These are phyloP conservation scores for Asterochloris sp. DNA, from an alignment of 139 green algal species.

Conservation along the genomic window DNA sequence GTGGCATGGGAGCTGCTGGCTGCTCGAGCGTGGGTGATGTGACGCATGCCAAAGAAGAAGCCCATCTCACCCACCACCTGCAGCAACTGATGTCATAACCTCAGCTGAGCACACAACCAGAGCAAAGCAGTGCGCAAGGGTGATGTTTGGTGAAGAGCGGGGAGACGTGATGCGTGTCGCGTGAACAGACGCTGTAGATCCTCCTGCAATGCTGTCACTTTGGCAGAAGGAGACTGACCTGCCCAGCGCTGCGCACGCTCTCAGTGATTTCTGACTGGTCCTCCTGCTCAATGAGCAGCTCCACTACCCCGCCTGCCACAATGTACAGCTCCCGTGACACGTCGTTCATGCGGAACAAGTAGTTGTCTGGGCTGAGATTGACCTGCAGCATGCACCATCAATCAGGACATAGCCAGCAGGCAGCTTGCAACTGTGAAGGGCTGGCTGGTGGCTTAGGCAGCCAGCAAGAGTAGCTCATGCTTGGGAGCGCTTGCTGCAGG, in stretches of 20 bases:
- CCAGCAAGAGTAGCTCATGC: too few species aligned
- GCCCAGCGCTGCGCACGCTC: conserved; percentile 11
- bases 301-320: conserved; percentile 17
- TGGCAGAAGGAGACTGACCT: neutral
- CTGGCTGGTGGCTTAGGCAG: too few species aligned
- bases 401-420: neutral
- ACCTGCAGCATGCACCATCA: neutral
- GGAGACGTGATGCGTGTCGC: neutral
- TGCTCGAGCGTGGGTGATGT: conserved; percentile 23
- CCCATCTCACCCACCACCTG: conserved; percentile 21
- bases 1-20: neutral
- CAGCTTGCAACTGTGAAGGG: too few species aligned
- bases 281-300: conserved; percentile 20
- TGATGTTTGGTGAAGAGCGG: neutral
- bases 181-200: neutral
- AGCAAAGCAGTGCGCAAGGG: neutral
- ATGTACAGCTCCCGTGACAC: conserved; percentile 31
- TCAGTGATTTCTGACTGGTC: conserved; percentile 13
- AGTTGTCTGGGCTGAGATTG: conserved; percentile 16
- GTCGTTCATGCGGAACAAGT: conserved; percentile 29
- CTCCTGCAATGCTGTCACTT: neutral
- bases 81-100: neutral
- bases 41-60: conserved; percentile 33
- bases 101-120: neutral
- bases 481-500: too few species aligned